Percentiles rank a stretch among this genome's conserved stretches.
These are phyloP conservation scores for Ogataea glucozyma DNA, from an alignment of 805 yeast genomes.

Conservation along the genomic window DNA sequence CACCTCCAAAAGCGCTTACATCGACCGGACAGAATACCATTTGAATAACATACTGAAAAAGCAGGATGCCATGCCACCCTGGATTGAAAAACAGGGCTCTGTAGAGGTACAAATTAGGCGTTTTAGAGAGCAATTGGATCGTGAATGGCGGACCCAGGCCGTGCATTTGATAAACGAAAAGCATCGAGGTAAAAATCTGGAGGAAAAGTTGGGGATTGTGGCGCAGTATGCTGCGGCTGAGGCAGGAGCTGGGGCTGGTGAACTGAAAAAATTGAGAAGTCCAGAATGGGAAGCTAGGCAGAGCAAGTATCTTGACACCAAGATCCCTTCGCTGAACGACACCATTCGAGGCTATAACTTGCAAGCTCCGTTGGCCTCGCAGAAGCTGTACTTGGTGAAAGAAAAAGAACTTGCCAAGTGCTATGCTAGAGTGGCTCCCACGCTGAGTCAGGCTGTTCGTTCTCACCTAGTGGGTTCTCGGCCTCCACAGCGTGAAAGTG, in stretches of 20 bases:
- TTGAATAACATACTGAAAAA: conserved; percentile 71
- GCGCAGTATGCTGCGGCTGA: conserved; percentile 25
- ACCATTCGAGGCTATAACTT: conserved; percentile 57
- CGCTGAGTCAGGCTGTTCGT: conserved; percentile 24
- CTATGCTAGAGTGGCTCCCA: conserved; percentile 36
- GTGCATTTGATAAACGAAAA: conserved; percentile 32
- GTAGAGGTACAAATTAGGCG: conserved; percentile 47
- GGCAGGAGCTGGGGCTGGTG: conserved; percentile 10
- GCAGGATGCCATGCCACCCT: conserved; percentile 84
- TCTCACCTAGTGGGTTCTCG: conserved; percentile 23
- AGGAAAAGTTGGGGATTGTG: conserved; percentile 20
- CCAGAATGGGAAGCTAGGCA: conserved; percentile 42
- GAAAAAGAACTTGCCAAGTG: conserved; percentile 46
- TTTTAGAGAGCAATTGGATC: conserved; percentile 48
- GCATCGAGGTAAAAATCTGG: conserved; percentile 22
- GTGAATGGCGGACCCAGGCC: conserved; percentile 40
- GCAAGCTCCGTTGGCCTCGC: conserved; percentile 63
- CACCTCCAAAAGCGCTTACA: conserved; percentile 50
- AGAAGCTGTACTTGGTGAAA: conserved; percentile 49
- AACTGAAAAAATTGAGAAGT: conserved; percentile 24
- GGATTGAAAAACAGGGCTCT: conserved; percentile 79
- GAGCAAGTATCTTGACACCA: conserved; percentile 33
- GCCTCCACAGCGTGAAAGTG: not conserved
- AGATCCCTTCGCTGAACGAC: conserved; percentile 46
- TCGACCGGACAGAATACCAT: conserved; percentile 73